Conservation (phyloP, 129 eudicot species). For the Centella asiatica region DNA sequence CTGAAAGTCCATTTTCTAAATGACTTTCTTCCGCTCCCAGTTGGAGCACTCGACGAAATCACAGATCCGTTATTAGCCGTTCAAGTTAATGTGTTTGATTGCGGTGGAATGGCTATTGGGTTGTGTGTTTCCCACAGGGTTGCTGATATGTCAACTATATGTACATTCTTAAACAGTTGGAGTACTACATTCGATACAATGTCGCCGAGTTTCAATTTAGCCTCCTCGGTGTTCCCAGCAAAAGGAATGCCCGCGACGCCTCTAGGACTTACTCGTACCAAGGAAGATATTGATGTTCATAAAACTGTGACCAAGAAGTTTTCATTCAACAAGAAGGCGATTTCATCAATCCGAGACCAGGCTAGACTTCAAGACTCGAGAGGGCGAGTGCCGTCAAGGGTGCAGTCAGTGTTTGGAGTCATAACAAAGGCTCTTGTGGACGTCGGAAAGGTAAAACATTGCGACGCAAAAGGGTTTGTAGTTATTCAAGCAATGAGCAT, state of each 20-base stretch:
- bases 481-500: background rate
- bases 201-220: background rate
- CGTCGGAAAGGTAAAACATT: background rate
- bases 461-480: background rate
- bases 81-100: conserved; percentile 12
- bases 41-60: background rate
- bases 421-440: background rate
- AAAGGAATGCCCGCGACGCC: background rate
- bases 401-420: background rate
- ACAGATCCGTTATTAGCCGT: conserved; percentile 10
- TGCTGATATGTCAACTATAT: conserved; percentile 7
- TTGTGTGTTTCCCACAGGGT: conserved; percentile 15
- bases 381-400: background rate
- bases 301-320: background rate
- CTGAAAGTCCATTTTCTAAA: background rate
- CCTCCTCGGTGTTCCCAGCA: background rate
- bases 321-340: background rate
- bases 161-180: conserved; percentile 13
- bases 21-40: conserved; percentile 1
- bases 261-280: background rate
- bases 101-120: conserved; percentile 18
- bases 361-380: background rate
- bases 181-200: background rate
- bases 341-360: background rate
- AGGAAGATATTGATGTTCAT: background rate